phyloP scores from a whole-genome alignment of 208 protist species.

The Leishmania tropica region DNA sequence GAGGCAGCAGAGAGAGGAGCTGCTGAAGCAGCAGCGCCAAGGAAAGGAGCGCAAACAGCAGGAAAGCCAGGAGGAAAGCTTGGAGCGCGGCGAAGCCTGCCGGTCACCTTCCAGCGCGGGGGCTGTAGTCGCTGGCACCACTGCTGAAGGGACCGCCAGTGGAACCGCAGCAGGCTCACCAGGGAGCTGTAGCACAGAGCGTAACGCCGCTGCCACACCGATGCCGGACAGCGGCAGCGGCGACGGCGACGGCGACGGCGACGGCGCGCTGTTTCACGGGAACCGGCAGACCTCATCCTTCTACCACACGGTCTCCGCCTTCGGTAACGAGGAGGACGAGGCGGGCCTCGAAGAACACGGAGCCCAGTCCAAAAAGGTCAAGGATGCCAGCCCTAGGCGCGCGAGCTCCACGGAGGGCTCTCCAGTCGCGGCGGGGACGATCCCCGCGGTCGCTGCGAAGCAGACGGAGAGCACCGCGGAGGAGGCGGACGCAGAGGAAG shows the following conservation, averaged over 20 bases:
- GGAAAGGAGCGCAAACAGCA: neutral
- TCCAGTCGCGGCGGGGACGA: neutral
- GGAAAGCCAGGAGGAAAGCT: neutral
- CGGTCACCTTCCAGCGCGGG: neutral
- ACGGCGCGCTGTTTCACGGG: neutral
- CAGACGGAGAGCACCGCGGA: neutral
- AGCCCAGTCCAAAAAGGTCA: neutral
- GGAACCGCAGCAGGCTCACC: neutral
- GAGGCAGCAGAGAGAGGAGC: conserved; percentile 16
- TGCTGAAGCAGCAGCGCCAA: conserved; percentile 8
- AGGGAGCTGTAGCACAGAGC: neutral
- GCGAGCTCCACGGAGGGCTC: neutral
- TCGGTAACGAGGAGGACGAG: conserved; percentile 28
- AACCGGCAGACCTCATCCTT: conserved; percentile 32
- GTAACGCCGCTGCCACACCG: neutral
- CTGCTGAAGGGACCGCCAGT: neutral
- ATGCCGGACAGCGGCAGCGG: neutral
- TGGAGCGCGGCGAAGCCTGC: neutral
- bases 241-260: conserved; percentile 6
- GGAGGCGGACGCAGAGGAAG: conserved; percentile 7
- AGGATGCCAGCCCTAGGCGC: neutral
- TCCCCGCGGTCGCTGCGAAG: neutral
- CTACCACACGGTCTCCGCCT: conserved; percentile 33
- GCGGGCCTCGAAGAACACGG: neutral
- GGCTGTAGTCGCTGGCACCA: neutral